phyloP scores from a whole-genome alignment of 2,329 filamentous ascomycete genomes.

The Fusarium fracticaudum region DNA sequence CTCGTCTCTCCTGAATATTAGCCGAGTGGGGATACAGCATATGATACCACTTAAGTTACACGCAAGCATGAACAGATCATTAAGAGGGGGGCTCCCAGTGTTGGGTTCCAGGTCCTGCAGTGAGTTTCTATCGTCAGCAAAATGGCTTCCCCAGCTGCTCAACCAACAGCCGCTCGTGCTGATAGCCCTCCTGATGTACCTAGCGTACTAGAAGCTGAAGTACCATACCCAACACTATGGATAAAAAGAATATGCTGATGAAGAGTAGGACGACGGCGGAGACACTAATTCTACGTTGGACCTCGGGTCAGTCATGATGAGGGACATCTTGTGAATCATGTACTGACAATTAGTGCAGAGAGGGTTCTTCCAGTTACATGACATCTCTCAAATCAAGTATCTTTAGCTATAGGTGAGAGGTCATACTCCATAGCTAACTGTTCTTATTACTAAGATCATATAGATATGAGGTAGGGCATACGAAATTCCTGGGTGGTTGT shows the following conservation, averaged over 20 bases:
- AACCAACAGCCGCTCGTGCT: background rate
- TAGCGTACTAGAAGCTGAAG: background rate
- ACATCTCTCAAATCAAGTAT: slow-evolving; percentile 28
- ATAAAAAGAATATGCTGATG: background rate
- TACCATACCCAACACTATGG: background rate
- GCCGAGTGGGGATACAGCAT: background rate
- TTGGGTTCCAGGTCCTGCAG: background rate
- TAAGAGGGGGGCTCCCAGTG: slow-evolving; percentile 7
- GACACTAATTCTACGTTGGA: slow-evolving; percentile 4
- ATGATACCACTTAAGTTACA: background rate
- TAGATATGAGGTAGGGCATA: slow-evolving; percentile 16
- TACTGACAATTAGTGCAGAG: background rate
- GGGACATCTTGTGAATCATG: rapidly evolving
- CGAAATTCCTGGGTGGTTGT: rapidly evolving
- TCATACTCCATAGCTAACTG: rapidly evolving
- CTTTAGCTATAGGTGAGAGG: slow-evolving; percentile 14
- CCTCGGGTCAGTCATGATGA: background rate
- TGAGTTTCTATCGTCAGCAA: rapidly evolving
- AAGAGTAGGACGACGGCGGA: background rate
- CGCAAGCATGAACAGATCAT: background rate
- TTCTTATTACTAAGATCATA: background rate
- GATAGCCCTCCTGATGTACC: background rate
- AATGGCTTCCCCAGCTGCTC: background rate
- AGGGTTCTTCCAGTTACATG: slow-evolving; percentile 9
- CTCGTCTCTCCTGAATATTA: background rate